phyloP scores from a whole-genome alignment of 2,329 filamentous ascomycete genomes.

The Aspergillus sp. region DNA sequence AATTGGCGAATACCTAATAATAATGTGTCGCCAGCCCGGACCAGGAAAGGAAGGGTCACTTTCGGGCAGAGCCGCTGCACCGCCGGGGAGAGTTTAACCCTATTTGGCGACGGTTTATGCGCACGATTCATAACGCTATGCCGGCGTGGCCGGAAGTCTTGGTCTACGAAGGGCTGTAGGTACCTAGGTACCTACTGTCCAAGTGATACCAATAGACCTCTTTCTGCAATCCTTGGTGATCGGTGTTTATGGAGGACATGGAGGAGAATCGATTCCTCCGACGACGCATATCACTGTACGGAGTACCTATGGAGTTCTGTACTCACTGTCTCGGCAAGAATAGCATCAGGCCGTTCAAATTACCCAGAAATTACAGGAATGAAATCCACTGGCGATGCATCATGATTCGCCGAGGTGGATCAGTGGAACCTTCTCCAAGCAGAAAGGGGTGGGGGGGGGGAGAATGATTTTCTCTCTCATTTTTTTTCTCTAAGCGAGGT shows the following conservation, averaged over 20 bases:
- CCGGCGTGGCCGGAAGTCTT: background rate
- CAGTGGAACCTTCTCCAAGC: background rate
- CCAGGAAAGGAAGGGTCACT: conserved; percentile 14
- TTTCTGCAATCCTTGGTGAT: too few species aligned
- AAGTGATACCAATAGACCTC: too few species aligned
- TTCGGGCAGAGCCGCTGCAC: conserved; percentile 19
- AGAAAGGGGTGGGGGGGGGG: conserved; percentile 2
- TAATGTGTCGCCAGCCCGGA: conserved; percentile 14
- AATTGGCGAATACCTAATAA: background rate
- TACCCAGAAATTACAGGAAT: conserved; percentile 1
- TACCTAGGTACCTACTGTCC: too few species aligned
- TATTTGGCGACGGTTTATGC: conserved; percentile 4
- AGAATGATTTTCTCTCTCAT: too few species aligned
- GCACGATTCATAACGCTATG: background rate
- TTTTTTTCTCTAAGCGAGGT: conserved; percentile 36
- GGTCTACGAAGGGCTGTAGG: background rate
- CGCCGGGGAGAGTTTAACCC: conserved; percentile 14
- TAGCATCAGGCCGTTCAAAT: background rate
- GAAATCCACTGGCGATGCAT: background rate
- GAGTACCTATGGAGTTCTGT: too few species aligned
- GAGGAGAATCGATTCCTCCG: too few species aligned
- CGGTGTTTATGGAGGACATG: too few species aligned
- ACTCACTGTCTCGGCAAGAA: too few species aligned
- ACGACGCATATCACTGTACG: too few species aligned
- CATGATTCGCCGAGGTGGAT: background rate